phyloP scores from a whole-genome alignment of 208 protist genomes.

The Sergeia podlipaevii region DNA sequence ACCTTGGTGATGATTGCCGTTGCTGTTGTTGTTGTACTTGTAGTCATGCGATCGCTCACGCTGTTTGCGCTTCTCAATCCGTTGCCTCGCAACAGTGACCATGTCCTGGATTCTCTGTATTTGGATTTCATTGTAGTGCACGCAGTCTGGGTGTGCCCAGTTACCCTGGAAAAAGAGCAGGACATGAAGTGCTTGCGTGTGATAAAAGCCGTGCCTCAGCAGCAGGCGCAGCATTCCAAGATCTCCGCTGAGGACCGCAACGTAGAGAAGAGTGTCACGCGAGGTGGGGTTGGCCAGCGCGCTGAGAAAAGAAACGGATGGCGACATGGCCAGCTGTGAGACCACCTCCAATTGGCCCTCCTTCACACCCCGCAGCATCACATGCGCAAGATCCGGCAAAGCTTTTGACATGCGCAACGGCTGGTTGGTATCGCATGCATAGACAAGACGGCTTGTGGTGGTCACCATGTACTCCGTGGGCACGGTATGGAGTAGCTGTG shows the following conservation, averaged over 20 bases:
- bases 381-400: conserved; percentile 69
- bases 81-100: neutral
- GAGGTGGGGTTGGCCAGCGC: conserved; percentile 26
- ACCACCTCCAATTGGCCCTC: conserved; percentile 58
- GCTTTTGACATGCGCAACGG: conserved; percentile 39
- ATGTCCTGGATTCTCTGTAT: neutral
- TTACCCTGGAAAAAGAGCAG: conserved; percentile 54
- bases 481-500: conserved; percentile 70
- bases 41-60: neutral
- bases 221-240: conserved; percentile 52
- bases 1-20: too few species aligned
- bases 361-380: conserved; percentile 55
- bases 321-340: conserved; percentile 49
- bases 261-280: conserved; percentile 46
- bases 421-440: conserved; percentile 41
- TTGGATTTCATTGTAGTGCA: neutral
- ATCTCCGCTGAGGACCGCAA: conserved; percentile 58
- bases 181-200: conserved; percentile 54
- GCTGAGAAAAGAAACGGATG: conserved; percentile 59
- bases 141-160: conserved; percentile 3
- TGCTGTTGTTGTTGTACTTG: neutral
- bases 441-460: conserved; percentile 66
- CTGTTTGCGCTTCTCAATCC: neutral
- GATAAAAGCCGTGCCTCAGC: conserved; percentile 57
- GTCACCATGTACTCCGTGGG: conserved; percentile 71